Percentiles rank a stretch among this genome's conserved stretches.
Evolutionary conservation across 1,284 basidiomycete genomes (phyloP).

Genomic region (Leccinum solheimii): DNA sequence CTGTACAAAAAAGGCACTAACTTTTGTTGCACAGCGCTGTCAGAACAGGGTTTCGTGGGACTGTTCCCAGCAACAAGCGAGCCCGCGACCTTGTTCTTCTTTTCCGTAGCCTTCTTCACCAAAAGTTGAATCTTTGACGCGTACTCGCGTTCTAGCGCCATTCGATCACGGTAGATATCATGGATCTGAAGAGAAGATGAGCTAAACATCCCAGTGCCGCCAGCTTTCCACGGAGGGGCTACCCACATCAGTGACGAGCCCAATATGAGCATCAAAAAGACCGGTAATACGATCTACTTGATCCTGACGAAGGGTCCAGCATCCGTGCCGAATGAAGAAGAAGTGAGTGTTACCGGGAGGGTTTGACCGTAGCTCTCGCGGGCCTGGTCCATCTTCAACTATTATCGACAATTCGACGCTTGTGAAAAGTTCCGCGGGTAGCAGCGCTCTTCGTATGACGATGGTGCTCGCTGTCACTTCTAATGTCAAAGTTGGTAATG

Average conservation of each 20-base stretch:
- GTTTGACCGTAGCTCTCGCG: constrained; percentile 46
- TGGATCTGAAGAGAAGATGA: constrained; percentile 49
- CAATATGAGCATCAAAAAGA: constrained; percentile 63
- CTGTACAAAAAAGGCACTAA: constrained; percentile 27
- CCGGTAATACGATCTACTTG: constrained; percentile 55
- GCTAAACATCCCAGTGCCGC: constrained; percentile 5
- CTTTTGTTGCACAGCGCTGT: constrained; percentile 56
- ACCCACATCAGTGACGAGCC: constrained; percentile 60
- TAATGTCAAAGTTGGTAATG: background rate
- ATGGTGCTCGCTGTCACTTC: background rate
- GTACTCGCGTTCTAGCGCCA: constrained; percentile 72
- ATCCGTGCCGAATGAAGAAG: background rate
- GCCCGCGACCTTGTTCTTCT: constrained; percentile 59
- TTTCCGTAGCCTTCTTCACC: constrained; percentile 66
- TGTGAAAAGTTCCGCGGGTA: background rate
- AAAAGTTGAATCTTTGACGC: constrained; percentile 66
- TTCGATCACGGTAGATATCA: constrained; percentile 67
- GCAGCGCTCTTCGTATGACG: background rate
- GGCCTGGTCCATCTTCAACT: constrained; percentile 19
- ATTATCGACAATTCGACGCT: background rate
- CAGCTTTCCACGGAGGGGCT: background rate
- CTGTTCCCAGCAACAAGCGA: constrained; percentile 62
- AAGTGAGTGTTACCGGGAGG: constrained; percentile 45
- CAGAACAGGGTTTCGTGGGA: constrained; percentile 63
- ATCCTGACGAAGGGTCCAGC: constrained; percentile 42